These are phyloP conservation scores for Juglanconis oblonga DNA, from an alignment of 2,329 filamentous ascomycete species.

Conservation along the genomic window DNA sequence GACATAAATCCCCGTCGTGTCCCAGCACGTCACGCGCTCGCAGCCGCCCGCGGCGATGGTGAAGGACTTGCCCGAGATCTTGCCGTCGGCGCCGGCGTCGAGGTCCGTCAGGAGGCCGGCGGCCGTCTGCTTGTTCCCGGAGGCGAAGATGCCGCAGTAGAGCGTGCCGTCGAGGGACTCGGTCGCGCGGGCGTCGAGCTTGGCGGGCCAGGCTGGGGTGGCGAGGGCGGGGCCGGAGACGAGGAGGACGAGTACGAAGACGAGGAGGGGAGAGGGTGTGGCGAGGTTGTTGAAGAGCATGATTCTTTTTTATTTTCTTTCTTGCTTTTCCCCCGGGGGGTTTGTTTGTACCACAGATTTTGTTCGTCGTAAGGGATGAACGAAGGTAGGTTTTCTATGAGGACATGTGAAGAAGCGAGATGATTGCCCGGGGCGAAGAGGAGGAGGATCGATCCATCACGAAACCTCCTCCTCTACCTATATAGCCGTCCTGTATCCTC, in stretches of 20 bases:
- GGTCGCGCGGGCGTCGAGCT: neutral
- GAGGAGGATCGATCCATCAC: neutral
- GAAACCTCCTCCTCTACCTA: neutral
- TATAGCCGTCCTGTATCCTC: neutral
- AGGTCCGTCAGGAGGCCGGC: constrained; percentile 1
- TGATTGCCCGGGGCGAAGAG: neutral
- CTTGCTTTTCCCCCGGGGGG: neutral
- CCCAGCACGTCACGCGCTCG: constrained; percentile 9
- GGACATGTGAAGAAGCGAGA: too few species aligned
- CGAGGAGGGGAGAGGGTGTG: neutral
- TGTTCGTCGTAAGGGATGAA: neutral
- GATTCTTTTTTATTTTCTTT: neutral
- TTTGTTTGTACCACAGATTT: neutral
- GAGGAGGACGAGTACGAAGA: neutral
- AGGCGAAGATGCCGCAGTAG: constrained; percentile 9
- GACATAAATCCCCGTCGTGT: constrained; percentile 10
- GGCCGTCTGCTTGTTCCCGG: neutral
- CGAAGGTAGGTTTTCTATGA: too few species aligned
- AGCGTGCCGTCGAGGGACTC: constrained; percentile 11
- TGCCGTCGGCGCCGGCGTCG: neutral
- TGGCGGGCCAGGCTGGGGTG: neutral
- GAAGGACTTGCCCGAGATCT: neutral
- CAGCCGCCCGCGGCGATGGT: neutral
- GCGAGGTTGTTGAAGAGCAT: neutral
- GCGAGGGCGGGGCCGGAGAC: neutral